Evolutionary conservation across 192 early-diverging fungal genomes (phyloP), one percentile per base, ranked within the genome.

Genomic region (Diversispora epigaea): DNA sequence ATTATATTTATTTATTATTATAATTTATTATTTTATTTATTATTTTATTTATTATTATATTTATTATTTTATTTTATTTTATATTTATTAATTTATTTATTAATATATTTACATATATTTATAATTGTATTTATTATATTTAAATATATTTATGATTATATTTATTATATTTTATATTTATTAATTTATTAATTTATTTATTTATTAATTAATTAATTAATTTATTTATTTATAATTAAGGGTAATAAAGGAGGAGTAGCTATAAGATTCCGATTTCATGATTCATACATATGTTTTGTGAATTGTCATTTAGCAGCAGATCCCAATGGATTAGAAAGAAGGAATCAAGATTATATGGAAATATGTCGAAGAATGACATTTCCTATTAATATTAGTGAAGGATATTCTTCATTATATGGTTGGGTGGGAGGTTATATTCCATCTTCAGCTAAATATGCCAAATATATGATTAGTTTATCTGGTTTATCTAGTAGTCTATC

Each of bases 241-340:
- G 97, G 96, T 47, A 99, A 99, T 82, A 99, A 99, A 84, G 97
- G 97, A 21, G 94, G 91, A 0, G 91, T 95, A 7, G 90, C 91
- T 3, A 87, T 96, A 47, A 86, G 96, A 21, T 78, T 98, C 56
- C 81, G 87, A 19, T 88, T 89, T 62, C 78, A 87, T 55, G 94
- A 96, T 76, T 91, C 94, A 4, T 93, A 92, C 64, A 40, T 97
- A 3, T 91, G 91, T 58, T 90, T 96, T 79, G 91, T 99, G n/a
- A 94, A 91, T 73, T 86, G 89, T 44, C 97, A 99, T 78, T 80
- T 99, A 57, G 97, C 97, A 0, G 95, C 95, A 4, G 93, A 95
- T 74, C 82, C 86, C 1, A 83, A 80, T 46, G 90, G 92, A 74
- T 76, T 91, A 0, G 95, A 94, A 3, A 83, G 90, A 15, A 82